Conservation (phyloP, 2,329 filamentous ascomycete genomes). For the Fusarium floridanum region DNA sequence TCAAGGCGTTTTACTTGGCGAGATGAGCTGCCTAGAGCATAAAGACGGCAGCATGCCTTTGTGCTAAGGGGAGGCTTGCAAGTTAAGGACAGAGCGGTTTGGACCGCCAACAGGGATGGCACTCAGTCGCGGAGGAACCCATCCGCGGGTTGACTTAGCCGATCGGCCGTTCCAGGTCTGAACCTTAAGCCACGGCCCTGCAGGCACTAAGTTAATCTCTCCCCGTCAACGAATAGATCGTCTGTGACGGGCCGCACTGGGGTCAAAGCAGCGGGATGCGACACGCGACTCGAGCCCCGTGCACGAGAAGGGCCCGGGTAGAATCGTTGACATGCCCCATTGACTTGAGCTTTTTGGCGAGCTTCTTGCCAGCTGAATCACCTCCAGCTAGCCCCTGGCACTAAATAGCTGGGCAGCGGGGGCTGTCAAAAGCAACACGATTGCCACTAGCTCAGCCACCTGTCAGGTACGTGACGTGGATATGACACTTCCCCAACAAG, state of each 20-base stretch:
- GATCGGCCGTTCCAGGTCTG: not conserved
- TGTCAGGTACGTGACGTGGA: conserved; percentile 9
- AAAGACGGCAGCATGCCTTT: not conserved
- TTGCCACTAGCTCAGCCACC: conserved; percentile 12
- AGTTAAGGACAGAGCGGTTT: not conserved
- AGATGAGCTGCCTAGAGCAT: not conserved
- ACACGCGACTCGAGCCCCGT: not conserved
- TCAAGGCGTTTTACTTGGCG: not conserved
- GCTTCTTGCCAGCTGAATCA: conserved; percentile 6
- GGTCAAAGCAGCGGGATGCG: conserved; percentile 8
- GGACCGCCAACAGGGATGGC: not conserved
- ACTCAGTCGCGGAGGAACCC: not conserved
- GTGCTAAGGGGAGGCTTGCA: not conserved
- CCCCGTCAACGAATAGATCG: not conserved
- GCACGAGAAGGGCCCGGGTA: not conserved
- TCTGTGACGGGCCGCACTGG: not conserved
- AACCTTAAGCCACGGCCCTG: conserved; percentile 3
- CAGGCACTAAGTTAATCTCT: not conserved
- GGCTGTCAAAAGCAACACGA: conserved; percentile 14
- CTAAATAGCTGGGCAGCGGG: not conserved
- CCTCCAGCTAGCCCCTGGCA: not conserved
- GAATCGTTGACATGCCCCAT: not conserved
- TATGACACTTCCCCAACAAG: not conserved
- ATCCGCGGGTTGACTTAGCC: not conserved
- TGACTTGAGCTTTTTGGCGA: not conserved